Evolutionary conservation across 2,329 filamentous ascomycete genomes (phyloP), one percentile per base, ranked within the genome.

Genomic region (Diaporthe velutina): DNA sequence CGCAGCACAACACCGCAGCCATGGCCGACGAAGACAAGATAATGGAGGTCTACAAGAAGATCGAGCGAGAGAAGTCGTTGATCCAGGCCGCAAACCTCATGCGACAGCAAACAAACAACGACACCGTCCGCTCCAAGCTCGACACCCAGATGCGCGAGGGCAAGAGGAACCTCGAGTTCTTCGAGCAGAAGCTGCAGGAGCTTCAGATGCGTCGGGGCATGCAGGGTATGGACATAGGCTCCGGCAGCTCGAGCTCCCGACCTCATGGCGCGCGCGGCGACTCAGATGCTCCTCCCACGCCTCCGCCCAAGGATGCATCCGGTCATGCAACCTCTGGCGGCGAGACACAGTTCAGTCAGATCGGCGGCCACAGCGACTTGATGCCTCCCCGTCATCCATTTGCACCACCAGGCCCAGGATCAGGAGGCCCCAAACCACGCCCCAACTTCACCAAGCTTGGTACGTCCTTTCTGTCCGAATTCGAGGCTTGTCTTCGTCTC

Each of bases 391-490:
- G 93, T 77, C 93, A 94, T 77, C 95, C 95, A 8, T 98, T 93
- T 83, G 91, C 93, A 54, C 91, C 94, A 74, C 90, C 93, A 38
- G 92, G 91, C 54, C 93, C 95, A 10, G 90, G 89, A 76, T 86
- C 89, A 70, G 87, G 93, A 50, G 64, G 48, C 33, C 93, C 95
- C 72, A 96, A 95, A 84, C 86, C 92, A 70, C 89, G 95, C 70
- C 94, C 95, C 58, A 98, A 98, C 85, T 99, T 95, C 84, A 98
- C 95, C 83, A 98, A 98, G 86, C 92, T 99, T 80, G 96, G 96
- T 98, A 88, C 78, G 92, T 83, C 30, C 48, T 8, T 40, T 10
- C 15, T 28, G 17, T 15, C 57, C n/a, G 2, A 38, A 30, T 38
- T 30, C 42, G 30, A 25, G 33, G 70, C 58, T 28, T 45, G 22